A percentile compares a stretch with the other conserved stretches of the same genome.
Evolutionary conservation across 768 basidiomycete genomes (phyloP).

Genomic region (Multifurca ochricompacta): DNA sequence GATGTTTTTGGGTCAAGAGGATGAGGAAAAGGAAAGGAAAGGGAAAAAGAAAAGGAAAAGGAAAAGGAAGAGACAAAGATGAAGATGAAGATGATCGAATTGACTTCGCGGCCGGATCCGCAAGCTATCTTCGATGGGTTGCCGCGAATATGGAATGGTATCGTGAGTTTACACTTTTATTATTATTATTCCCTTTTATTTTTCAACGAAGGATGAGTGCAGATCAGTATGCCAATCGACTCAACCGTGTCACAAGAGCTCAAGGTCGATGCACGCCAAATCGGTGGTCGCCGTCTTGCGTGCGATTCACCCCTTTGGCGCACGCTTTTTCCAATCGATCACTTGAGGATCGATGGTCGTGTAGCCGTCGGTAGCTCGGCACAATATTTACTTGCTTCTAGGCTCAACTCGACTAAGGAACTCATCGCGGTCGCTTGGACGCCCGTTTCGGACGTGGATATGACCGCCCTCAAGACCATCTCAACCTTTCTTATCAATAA

Average conservation of each 20-base stretch:
- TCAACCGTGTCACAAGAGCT: constrained; percentile 61
- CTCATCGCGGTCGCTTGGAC: constrained; percentile 70
- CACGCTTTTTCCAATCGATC: constrained; percentile 62
- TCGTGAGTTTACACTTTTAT: constrained; percentile 37
- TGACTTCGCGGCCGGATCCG: constrained; percentile 14
- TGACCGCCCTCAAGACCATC: constrained; percentile 50
- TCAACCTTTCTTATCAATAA: constrained; percentile 64
- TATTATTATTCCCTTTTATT: not conserved
- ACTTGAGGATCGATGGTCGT: constrained; percentile 75
- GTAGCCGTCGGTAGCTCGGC: constrained; percentile 70
- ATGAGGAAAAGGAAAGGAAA: constrained; percentile 31
- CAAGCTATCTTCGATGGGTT: constrained; percentile 43
- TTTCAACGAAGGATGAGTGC: constrained; percentile 12
- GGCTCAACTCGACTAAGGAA: constrained; percentile 71
- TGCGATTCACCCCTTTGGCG: constrained; percentile 60
- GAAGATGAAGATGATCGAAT: not conserved
- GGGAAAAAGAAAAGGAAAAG: not conserved
- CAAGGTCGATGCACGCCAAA: constrained; percentile 61
- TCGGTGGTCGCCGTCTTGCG: constrained; percentile 63
- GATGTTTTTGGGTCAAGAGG: constrained; percentile 57
- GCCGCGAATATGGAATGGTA: constrained; percentile 66
- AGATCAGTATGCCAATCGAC: constrained; percentile 80
- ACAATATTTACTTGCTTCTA: constrained; percentile 71
- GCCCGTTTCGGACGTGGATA: constrained; percentile 38
- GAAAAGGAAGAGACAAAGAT: not conserved